Conservation (phyloP, 192 early-diverging fungal species). For the Gaertneriomyces semiglobifer region DNA sequence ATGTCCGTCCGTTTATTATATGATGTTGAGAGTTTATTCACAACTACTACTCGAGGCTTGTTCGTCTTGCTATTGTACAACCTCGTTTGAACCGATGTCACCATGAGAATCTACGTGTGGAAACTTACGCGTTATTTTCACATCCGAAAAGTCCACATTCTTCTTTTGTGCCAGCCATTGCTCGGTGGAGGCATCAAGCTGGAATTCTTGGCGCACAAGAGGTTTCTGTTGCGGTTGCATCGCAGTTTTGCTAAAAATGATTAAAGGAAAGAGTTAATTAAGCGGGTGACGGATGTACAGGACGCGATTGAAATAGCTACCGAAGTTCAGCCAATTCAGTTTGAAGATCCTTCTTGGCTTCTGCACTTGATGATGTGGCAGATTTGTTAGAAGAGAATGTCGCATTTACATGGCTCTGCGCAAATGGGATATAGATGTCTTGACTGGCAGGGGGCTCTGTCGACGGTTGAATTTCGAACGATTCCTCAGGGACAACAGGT, state of each 20-base stretch:
- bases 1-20: too few relatives aligned
- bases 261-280: background rate
- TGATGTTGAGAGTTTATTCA: too few relatives aligned
- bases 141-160: slow-evolving; percentile 22
- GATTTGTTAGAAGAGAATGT: slow-evolving; percentile 32
- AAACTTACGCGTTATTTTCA: slow-evolving; percentile 15
- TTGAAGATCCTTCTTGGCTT: slow-evolving; percentile 19
- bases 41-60: too few relatives aligned
- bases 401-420: slow-evolving; percentile 18
- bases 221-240: background rate
- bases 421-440: slow-evolving; percentile 33
- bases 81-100: too few relatives aligned
- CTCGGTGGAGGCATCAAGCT: slow-evolving; percentile 9
- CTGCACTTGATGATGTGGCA: background rate
- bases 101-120: too few relatives aligned
- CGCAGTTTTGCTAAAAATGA: background rate
- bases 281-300: background rate
- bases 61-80: too few relatives aligned
- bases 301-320: background rate
- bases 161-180: slow-evolving; percentile 26
- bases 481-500: background rate
- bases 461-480: slow-evolving; percentile 5
- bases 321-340: slow-evolving; percentile 25
- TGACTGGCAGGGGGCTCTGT: slow-evolving; percentile 15
- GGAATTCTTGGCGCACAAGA: slow-evolving; percentile 3